Base-by-base conservation (phyloP, 23 red algal species). In the Porphyridium purpureum region DNA sequence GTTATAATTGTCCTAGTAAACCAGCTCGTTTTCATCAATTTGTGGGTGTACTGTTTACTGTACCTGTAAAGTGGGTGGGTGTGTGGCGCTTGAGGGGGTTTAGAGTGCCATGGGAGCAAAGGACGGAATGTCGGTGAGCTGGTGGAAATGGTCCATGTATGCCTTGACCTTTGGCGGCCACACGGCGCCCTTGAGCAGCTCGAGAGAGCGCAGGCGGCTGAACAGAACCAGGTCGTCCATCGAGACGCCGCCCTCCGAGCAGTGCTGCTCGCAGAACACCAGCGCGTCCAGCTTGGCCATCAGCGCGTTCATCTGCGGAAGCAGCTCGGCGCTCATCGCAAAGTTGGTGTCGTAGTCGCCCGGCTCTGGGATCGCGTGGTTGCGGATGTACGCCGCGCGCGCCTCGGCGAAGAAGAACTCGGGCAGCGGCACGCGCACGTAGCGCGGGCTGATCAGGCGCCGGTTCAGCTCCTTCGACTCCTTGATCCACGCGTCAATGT, bases 151-250 rank as follows among this genome's bases (percentile, higher is more conserved):
- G 34, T 79, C 58, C 1, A 59, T 5, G 33, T 79, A 79, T 1
- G 62, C 60, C 3, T 50, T 26, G 11, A 65, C 30, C 23, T 29
- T 35, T 6, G 1, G 11, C 46, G 73, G 73, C 4, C 63, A 49
- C 0, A 1, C 24, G 20, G 66, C 14, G 24, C 58, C 49, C 73
- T 79, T 79, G 21, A 79, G 27, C 11, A 79, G 53, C 4, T 56
- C 66, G 27, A 79, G 28, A 2, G 61, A 4, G 27, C 73, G 60
- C 36, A 79, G 17, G 3, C 73, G 62, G 21, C 57, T 40, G 49
- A 65, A 79, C 21, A 79, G 28, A 14, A 49, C 73, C 28, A 79
- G 31, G 31, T 79, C 73, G 46, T 79, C 73, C 24, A 58, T 64
- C 24, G 50, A 55, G 33, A 79, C 23, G 3, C 73, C 73, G 48